Evolutionary conservation across 2,329 filamentous ascomycete species (phyloP).

Genomic region (Whalleya microplaca): DNA sequence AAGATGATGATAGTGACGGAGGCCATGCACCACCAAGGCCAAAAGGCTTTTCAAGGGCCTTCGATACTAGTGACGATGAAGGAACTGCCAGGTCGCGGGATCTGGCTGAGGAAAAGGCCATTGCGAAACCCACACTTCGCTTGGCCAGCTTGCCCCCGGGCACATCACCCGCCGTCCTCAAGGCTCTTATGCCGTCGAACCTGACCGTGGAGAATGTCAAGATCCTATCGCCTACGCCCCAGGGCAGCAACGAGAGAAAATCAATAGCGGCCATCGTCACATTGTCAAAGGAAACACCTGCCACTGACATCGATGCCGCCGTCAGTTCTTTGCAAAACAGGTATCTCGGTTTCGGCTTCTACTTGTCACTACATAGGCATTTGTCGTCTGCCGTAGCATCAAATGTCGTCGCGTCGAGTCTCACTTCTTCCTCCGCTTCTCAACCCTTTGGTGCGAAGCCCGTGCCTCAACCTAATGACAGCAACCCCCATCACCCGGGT

Average conservation of each 20-base stretch:
- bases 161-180: constrained; percentile 63
- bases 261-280: constrained; percentile 80
- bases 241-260: constrained; percentile 65
- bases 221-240: constrained; percentile 61
- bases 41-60: constrained; percentile 70
- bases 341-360: constrained; percentile 84
- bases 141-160: constrained; percentile 64
- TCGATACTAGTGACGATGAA: constrained; percentile 69
- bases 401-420: constrained; percentile 41
- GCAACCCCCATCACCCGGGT: constrained; percentile 46
- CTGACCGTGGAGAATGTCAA: constrained; percentile 74
- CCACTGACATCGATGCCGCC: constrained; percentile 79
- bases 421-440: constrained; percentile 52
- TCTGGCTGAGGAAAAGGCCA: constrained; percentile 60
- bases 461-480: constrained; percentile 49
- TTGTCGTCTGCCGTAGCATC: constrained; percentile 75
- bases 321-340: constrained; percentile 80
- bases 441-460: constrained; percentile 80
- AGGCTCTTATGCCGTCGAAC: constrained; percentile 60
- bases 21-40: constrained; percentile 41
- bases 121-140: constrained; percentile 65
- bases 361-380: constrained; percentile 79
- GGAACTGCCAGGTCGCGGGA: constrained; percentile 49
- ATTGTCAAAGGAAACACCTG: constrained; percentile 77
- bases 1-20: constrained; percentile 41